Conservation (phyloP, 2,329 filamentous ascomycete species). For the Cercospora sojina region DNA sequence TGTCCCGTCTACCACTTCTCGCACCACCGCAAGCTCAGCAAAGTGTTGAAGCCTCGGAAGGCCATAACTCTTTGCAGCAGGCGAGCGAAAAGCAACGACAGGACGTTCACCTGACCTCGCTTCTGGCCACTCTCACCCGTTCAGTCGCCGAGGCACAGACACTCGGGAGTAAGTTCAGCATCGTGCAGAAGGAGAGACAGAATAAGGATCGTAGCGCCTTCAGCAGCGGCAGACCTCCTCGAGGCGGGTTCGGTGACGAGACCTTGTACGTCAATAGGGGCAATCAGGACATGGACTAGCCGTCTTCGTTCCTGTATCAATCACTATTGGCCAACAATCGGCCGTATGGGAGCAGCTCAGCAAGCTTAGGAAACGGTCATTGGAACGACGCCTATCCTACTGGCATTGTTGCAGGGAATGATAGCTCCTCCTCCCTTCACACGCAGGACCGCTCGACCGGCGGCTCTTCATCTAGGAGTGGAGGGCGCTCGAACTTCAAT, state of each 20-base stretch:
- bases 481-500: neutral
- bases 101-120: constrained; percentile 74
- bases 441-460: neutral
- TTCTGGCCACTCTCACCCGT: constrained; percentile 74
- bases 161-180: constrained; percentile 69
- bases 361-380: neutral
- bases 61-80: constrained; percentile 42
- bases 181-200: constrained; percentile 44
- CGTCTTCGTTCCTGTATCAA: neutral
- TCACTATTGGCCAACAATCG: neutral
- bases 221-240: constrained; percentile 13
- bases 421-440: neutral
- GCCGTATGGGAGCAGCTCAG: neutral
- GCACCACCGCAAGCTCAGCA: constrained; percentile 66
- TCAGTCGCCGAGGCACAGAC: constrained; percentile 70
- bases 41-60: constrained; percentile 56
- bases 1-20: constrained; percentile 78
- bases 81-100: constrained; percentile 71
- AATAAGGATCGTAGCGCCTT: constrained; percentile 34
- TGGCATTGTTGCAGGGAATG: neutral
- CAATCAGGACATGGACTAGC: constrained; percentile 21
- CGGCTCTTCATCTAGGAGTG: neutral
- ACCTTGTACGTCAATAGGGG: constrained; percentile 22
- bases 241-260: constrained; percentile 25
- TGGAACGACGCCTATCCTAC: neutral